Evolutionary conservation across 2,329 filamentous ascomycete genomes (phyloP).

Genomic region (Lasiodiplodia theobromae): DNA sequence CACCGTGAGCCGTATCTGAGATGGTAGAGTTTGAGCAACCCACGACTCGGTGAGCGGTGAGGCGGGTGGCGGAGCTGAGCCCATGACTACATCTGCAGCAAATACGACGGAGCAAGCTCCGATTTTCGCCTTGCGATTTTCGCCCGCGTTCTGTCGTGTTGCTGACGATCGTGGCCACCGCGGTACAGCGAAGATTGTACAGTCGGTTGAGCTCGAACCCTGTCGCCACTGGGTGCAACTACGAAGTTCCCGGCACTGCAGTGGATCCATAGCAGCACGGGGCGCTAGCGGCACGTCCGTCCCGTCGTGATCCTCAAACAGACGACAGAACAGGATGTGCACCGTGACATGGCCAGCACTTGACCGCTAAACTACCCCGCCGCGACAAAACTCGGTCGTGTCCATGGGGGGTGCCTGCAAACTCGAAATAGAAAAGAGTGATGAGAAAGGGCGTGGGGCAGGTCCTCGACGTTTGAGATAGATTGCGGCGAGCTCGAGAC

Average conservation of each 20-base stretch:
- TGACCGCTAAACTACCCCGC: not conserved
- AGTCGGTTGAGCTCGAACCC: not conserved
- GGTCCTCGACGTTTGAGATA: conserved; percentile 11
- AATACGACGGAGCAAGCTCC: not conserved
- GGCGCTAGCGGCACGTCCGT: not conserved
- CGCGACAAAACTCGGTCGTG: not conserved
- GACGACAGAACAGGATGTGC: not conserved
- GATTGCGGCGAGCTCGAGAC: conserved; percentile 7
- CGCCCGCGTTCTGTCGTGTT: not conserved
- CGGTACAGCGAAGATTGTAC: not conserved
- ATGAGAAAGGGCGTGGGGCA: conserved; percentile 1
- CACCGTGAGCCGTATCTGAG: conserved; percentile 9
- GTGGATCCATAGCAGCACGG: not conserved
- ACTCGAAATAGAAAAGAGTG: conserved; percentile 13
- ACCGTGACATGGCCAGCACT: not conserved
- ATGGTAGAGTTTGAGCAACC: not conserved
- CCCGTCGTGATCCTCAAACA: conserved; percentile 2
- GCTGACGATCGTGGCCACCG: not conserved
- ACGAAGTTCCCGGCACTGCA: not conserved
- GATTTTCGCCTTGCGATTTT: not conserved
- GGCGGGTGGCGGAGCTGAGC: not conserved
- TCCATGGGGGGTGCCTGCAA: not conserved
- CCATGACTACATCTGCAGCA: conserved; percentile 1
- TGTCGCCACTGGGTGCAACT: conserved; percentile 13
- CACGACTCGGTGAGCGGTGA: not conserved